Percentiles rank a stretch among this genome's conserved stretches.
Conservation (phyloP, 345 rosid genomes). For the Acer yangbiense region DNA sequence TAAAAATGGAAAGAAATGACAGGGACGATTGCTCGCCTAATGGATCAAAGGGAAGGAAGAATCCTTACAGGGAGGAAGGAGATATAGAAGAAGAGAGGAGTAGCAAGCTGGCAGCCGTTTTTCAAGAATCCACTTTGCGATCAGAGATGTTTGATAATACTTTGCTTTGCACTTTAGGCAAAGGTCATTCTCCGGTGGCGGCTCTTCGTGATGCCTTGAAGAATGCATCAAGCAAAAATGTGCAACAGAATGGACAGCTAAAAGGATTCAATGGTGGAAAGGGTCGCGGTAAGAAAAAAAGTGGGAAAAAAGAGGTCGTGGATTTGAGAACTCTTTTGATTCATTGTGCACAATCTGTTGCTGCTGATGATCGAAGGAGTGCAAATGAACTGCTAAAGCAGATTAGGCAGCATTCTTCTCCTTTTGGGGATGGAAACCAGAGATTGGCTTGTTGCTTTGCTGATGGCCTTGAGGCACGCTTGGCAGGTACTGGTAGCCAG, state of each 20-base stretch:
- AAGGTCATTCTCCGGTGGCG: constrained; percentile 35
- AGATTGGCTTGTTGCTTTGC: constrained; percentile 88
- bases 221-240: constrained; percentile 45
- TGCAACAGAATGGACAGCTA: constrained; percentile 39
- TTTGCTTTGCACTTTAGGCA: constrained; percentile 49
- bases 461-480: constrained; percentile 78
- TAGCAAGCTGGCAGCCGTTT: constrained; percentile 69
- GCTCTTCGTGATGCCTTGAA: constrained; percentile 61
- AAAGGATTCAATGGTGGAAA: constrained; percentile 49
- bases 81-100: constrained; percentile 70
- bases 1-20: constrained; percentile 43
- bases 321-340: constrained; percentile 80
- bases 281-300: constrained; percentile 50
- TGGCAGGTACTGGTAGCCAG: constrained; percentile 78
- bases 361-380: constrained; percentile 62
- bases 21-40: constrained; percentile 21
- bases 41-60: constrained; percentile 54
- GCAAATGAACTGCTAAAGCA: constrained; percentile 74
- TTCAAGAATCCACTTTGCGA: constrained; percentile 52
- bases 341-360: constrained; percentile 88
- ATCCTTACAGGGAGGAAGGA: constrained; percentile 44
- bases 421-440: constrained; percentile 83
- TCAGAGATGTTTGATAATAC: constrained; percentile 72
- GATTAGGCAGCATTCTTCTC: constrained; percentile 80
- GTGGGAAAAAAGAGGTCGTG: constrained; percentile 64